These are phyloP conservation scores for Vitellaria paradoxa DNA, from an alignment of 179 eudicot species.

Conservation along the genomic window DNA sequence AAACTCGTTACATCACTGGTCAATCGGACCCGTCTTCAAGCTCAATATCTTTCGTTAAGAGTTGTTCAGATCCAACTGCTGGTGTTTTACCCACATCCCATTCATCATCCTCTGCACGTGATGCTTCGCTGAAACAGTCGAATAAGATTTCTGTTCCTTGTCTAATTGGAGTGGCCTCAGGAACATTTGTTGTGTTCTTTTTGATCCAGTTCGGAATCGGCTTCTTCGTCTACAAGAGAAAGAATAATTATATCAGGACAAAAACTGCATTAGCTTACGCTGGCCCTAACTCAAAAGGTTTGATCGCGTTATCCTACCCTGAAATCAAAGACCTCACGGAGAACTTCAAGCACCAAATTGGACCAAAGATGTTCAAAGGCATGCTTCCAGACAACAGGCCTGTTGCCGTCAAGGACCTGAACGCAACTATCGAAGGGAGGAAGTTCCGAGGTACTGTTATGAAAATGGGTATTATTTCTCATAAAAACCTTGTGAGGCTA, in stretches of 20 bases:
- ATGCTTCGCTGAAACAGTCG: conserved; percentile 15
- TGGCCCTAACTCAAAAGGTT: conserved; percentile 36
- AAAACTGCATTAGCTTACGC: conserved; percentile 28
- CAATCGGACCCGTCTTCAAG: conserved; percentile 38
- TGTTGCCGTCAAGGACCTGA: conserved; percentile 39
- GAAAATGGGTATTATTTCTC: conserved; percentile 47
- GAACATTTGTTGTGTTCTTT: conserved; percentile 32
- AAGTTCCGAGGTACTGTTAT: conserved; percentile 35
- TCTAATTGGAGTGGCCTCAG: conserved; percentile 39
- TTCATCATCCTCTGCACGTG: conserved; percentile 11
- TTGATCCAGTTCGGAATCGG: conserved; percentile 45
- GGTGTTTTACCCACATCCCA: conserved; percentile 30
- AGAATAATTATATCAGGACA: conserved; percentile 18
- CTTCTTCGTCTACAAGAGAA: conserved; percentile 39
- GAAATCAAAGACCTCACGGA: conserved; percentile 52
- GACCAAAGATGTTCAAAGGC: conserved; percentile 46
- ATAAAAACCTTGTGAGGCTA: conserved; percentile 48
- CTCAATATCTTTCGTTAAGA: conserved; percentile 52
- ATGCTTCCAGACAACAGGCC: conserved; percentile 34
- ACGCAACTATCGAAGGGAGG: conserved; percentile 34
- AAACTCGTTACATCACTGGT: conserved; percentile 50
- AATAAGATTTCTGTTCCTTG: conserved; percentile 31
- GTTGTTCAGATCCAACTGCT: conserved; percentile 54
- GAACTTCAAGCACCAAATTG: conserved; percentile 50
- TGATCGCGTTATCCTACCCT: conserved; percentile 38